A percentile compares a stretch with the other conserved stretches of the same genome.
These are phyloP conservation scores for Albizia julibrissin DNA, from an alignment of 306 rosid genomes.

Conservation along the genomic window DNA sequence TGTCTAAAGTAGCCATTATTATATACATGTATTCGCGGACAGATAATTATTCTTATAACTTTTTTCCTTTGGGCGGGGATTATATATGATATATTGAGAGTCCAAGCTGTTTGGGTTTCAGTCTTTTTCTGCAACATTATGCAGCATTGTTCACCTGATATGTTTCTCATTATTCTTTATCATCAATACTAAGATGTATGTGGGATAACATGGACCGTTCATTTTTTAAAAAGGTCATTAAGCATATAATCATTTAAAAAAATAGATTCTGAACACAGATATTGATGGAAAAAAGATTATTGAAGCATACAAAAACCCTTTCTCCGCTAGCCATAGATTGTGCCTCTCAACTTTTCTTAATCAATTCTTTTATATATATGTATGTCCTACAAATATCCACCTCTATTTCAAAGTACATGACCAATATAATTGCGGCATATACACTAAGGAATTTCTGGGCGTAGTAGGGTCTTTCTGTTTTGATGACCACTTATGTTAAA, in stretches of 20 bases:
- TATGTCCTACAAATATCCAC: neutral
- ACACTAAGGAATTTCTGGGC: neutral
- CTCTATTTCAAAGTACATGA: neutral
- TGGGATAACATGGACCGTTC: slow-evolving; percentile 42
- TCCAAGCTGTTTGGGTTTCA: slow-evolving; percentile 10
- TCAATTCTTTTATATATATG: neutral
- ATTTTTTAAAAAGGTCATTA: slow-evolving; percentile 2
- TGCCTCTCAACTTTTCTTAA: slow-evolving; percentile 24
- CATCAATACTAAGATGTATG: slow-evolving; percentile 2
- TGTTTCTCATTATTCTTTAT: slow-evolving; percentile 30
- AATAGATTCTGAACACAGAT: neutral
- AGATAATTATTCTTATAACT: neutral
- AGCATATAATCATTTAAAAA: neutral
- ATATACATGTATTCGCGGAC: slow-evolving; percentile 3
- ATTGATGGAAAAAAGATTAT: neutral
- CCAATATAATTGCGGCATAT: neutral
- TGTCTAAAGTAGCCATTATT: neutral
- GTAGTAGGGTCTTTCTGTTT: neutral
- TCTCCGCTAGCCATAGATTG: slow-evolving; percentile 26
- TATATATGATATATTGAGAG: neutral
- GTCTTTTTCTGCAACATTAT: slow-evolving; percentile 7
- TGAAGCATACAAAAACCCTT: neutral
- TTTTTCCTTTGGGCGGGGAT: too few relatives aligned
- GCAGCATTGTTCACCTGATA: slow-evolving; percentile 8
- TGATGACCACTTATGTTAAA: neutral